Evolutionary conservation across 495 filamentous ascomycete genomes (phyloP), one percentile per base, ranked within the genome.

Genomic region (Neurospora tetrasperma): DNA sequence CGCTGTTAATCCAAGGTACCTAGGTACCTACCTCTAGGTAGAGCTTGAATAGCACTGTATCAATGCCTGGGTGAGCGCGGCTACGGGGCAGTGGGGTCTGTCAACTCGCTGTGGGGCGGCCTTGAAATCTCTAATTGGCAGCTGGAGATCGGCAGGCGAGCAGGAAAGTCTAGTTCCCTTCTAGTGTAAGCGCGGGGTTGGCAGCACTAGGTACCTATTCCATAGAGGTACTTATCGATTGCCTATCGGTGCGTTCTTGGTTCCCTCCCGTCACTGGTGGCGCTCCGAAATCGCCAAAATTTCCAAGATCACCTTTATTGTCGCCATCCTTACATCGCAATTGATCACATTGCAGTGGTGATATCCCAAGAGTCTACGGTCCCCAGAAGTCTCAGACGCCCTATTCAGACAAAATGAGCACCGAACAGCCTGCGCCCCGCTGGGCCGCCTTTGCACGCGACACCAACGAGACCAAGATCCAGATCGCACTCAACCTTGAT

Each of bases 391-490:
- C 14, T 9, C 1, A 38, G 14, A 66, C 54, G 16, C 23, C 71
- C 12, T 18, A 39, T 40, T 2, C 66, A 44, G 75, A 71, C 59
- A 79, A 48, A 74, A 86, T 86, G 84, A 80, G 75, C 42, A 77
- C 79, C 54, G 69, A 77, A 44, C 73, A 74, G 23, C 16, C 77
- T 62, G 78, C 73, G 23, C 81, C 83, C 42, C 92, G 95, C 76
- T 93, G 89, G 75, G 89, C 92, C 23, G 87, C 90, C 72, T 82
- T 98, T 77, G 88, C 90, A 59, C 93, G 96, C 79, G 88, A 91
- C 82, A 99, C 96, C 75, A 97, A 97, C 83, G 96, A 99, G 84
- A 99, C 96, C 79, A 96, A 96, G 81, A 96, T 99, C 82, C 88
- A 93, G 78, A 85, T 99, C 68, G 90, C 92, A n/a, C 86, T 99